A percentile compares a stretch with the other conserved stretches of the same genome.
These are phyloP conservation scores for Aurinia saxatilis DNA, from an alignment of 345 rosid genomes.

Conservation along the genomic window DNA sequence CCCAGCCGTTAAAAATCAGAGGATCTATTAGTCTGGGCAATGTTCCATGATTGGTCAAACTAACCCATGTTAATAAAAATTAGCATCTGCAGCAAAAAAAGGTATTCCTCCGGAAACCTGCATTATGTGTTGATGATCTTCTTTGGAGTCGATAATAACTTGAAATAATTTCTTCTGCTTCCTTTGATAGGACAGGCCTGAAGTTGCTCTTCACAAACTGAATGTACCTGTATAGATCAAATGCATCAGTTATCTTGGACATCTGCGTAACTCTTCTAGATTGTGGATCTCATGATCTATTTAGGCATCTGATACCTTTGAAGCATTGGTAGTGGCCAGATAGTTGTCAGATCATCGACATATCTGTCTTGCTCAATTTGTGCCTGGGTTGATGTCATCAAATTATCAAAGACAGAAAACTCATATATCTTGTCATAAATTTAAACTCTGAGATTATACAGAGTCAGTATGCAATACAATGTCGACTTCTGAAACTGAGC, in stretches of 20 bases:
- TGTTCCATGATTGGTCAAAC: background rate
- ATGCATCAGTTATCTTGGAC: background rate
- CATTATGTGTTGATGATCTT: constrained; percentile 82
- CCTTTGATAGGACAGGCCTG: constrained; percentile 73
- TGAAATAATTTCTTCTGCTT: constrained; percentile 84
- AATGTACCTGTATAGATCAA: constrained; percentile 57
- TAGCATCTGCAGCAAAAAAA: background rate
- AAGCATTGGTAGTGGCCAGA: constrained; percentile 74
- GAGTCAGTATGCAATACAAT: background rate
- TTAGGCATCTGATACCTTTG: constrained; percentile 43
- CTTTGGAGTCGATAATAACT: constrained; percentile 93
- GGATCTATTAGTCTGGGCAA: background rate
- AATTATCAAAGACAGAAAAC: background rate
- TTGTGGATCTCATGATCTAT: background rate
- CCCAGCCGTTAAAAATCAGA: background rate
- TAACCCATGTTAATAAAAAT: background rate
- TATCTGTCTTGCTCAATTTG: constrained; percentile 29
- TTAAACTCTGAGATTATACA: background rate
- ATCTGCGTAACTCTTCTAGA: background rate
- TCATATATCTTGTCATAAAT: background rate
- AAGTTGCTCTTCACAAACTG: constrained; percentile 69
- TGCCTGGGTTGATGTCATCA: constrained; percentile 37
- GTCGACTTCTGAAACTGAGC: background rate
- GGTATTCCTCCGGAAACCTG: constrained; percentile 40
- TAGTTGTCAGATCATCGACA: constrained; percentile 45